These are phyloP conservation scores for Miscanthus lutarioriparius DNA, from an alignment of 176 grass and related monocot genomes.

Conservation along the genomic window DNA sequence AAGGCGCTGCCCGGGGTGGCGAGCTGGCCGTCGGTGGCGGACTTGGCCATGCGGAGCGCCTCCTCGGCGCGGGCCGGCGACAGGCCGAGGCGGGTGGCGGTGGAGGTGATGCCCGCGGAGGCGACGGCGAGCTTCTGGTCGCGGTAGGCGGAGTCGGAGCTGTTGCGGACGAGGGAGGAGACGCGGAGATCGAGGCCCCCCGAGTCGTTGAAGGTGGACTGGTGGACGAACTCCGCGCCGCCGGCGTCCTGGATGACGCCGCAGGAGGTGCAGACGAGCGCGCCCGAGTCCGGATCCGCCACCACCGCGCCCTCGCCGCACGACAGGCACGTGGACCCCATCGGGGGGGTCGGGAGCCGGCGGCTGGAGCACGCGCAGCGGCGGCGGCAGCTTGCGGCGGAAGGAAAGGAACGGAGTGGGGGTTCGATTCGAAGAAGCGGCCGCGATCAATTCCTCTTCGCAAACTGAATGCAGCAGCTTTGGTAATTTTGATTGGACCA, in stretches of 20 bases:
- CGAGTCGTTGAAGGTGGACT: conserved; percentile 42
- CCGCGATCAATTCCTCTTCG: neutral
- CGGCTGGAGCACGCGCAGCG: neutral
- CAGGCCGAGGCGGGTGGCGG: conserved; percentile 55
- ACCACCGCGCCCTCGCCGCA: conserved; percentile 42
- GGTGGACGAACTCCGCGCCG: conserved; percentile 44
- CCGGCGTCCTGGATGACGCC: conserved; percentile 39
- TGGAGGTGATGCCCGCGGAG: conserved; percentile 21
- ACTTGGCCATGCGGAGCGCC: conserved; percentile 45
- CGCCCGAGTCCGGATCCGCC: conserved; percentile 51
- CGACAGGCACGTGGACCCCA: conserved; percentile 40
- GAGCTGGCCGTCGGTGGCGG: conserved; percentile 49
- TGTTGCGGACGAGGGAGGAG: conserved; percentile 26
- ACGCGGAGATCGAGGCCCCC: conserved; percentile 44
- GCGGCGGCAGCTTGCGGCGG: neutral
- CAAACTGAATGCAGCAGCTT: too few species aligned
- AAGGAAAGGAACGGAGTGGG: conserved; percentile 17
- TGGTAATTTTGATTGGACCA: too few species aligned
- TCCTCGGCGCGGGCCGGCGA: conserved; percentile 33
- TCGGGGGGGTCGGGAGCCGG: neutral
- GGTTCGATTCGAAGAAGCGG: conserved; percentile 12
- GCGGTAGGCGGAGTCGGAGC: conserved; percentile 40
- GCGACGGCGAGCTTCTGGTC: conserved; percentile 52
- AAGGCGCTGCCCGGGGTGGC: conserved; percentile 43
- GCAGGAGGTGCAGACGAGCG: conserved; percentile 48